Evolutionary conservation across 1,139 yeast species (phyloP).

Genomic region (Yamadazyma buinensis): DNA sequence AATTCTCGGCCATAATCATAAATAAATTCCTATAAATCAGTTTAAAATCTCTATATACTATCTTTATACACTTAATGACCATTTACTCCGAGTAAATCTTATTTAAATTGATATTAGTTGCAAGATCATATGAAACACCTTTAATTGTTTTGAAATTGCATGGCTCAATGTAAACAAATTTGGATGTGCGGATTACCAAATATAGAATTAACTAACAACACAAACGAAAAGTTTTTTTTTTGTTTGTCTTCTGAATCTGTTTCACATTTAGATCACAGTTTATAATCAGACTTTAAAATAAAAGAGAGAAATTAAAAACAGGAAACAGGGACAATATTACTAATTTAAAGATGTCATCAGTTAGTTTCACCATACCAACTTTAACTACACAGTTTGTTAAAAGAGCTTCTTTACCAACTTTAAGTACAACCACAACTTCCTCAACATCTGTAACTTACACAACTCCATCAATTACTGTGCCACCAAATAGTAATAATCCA

Average conservation of each 20-base stretch:
- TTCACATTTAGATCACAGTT: no score
- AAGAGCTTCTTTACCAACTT: slow-evolving; percentile 10
- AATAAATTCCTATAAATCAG: no score
- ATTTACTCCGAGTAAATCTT: no score
- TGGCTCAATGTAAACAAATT: slow-evolving; percentile 3
- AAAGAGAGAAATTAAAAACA: no score
- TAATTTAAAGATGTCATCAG: neutral
- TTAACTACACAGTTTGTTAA: slow-evolving; percentile 9
- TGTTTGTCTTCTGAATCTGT: no score
- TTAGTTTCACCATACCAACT: slow-evolving; percentile 9
- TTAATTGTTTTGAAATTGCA: no score
- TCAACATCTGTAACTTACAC: slow-evolving; percentile 19
- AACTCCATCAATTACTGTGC: slow-evolving; percentile 63
- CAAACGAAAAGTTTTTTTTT: neutral
- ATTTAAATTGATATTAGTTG: no score
- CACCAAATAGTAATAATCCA: slow-evolving; percentile 58
- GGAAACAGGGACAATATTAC: neutral
- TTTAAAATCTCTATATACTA: no score
- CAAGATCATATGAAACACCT: no score
- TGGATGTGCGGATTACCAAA: slow-evolving; percentile 4
- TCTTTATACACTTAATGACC: no score
- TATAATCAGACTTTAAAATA: no score
- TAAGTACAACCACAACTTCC: slow-evolving; percentile 10
- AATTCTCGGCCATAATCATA: no score
- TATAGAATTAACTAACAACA: slow-evolving; percentile 4